Base-by-base conservation (phyloP, 129 eudicot genomes). In the Solidago caesia region DNA sequence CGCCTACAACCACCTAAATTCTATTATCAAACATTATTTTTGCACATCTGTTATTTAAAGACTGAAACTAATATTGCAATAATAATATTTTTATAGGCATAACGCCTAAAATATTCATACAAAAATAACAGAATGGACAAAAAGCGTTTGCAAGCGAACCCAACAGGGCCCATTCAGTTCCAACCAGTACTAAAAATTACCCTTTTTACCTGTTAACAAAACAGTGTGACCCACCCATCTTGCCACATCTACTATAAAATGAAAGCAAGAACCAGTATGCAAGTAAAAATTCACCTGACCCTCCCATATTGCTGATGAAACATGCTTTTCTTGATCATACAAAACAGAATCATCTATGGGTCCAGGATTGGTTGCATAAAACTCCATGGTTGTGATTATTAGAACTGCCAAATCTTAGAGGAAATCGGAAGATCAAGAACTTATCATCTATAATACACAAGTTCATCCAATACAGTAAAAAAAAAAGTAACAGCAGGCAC, bases 281-380 rank as follows among this genome's bases (percentile, higher is more conserved):
- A 7, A 46, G 48, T 29, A 59, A 74, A 57, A 77, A 6, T 45
- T 76, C 75, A 94, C 97, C 98, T 94, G 97, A 46, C 96, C 99
- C 81, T 91, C 99, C 97, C 99, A 94, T 77, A 94, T 79, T 15
- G 99, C 96, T 78, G 99, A 87, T 49, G 99, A 94, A 29, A 91
- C 97, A 73, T 94, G 99, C 82, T 94, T 94, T 73, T 94, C 99
- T 85, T 94, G 99, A 84, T 94, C 99, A 57, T 94, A 89, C 75
- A 94, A 73, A 62, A 94, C 87, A 73, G 91, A 88, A 60, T 91
- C 99, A 73, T 94, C 93, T 33, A 88, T 59, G 15, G 97, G 99
- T 60, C 99, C 99, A 58, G 97, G 99, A 78, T 82, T 86, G 76
- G 89, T 83, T 78, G 96, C 84, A 77, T 87, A 87, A 65, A 82